A percentile compares a stretch with the other conserved stretches of the same genome.
These are phyloP conservation scores for Madurella mycetomatis DNA, from an alignment of 2,329 filamentous ascomycete species.

Conservation along the genomic window DNA sequence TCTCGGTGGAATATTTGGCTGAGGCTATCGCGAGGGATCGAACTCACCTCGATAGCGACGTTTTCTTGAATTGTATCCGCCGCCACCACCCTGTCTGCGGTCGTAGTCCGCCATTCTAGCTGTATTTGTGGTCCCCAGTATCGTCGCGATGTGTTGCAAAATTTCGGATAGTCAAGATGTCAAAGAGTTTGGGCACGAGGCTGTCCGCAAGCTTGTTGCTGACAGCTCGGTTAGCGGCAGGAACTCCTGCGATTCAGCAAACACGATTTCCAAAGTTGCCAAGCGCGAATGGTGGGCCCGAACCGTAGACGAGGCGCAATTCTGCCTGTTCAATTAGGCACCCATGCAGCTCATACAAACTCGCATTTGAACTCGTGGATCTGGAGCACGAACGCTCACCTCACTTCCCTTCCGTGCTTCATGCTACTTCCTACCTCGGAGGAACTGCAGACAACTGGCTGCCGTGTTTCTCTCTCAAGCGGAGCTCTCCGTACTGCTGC, in stretches of 20 bases:
- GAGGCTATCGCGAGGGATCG: background rate
- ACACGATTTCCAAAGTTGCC: constrained; percentile 2
- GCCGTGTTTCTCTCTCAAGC: too few species aligned
- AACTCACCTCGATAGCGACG: constrained; percentile 70
- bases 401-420: too few species aligned
- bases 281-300: constrained; percentile 16
- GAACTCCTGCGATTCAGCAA: background rate
- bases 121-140: background rate
- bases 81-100: constrained; percentile 45
- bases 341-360: background rate
- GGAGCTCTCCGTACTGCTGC: too few species aligned
- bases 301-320: too few species aligned
- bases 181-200: background rate
- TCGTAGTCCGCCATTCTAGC: constrained; percentile 53
- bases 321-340: constrained; percentile 4
- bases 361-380: background rate
- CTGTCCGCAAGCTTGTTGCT: background rate
- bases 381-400: too few species aligned
- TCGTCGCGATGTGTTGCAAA: background rate
- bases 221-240: background rate
- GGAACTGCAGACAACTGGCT: too few species aligned
- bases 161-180: background rate
- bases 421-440: too few species aligned
- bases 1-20: too few species aligned
- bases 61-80: constrained; percentile 64